phyloP scores from a whole-genome alignment of 306 rosid genomes.

The Corylus avellana region DNA sequence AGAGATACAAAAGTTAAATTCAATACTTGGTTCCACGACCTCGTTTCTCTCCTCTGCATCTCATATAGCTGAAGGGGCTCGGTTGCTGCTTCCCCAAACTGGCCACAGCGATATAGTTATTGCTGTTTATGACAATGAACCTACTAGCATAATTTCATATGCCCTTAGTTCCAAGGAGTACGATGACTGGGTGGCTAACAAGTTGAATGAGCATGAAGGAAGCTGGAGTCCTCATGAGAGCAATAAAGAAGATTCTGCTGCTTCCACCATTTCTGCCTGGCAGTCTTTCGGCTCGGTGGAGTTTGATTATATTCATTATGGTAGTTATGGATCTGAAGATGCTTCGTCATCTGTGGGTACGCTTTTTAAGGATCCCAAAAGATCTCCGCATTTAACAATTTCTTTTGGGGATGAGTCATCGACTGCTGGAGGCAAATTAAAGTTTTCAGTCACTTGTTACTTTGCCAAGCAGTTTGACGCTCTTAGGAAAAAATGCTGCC shows the following conservation, averaged over 20 bases:
- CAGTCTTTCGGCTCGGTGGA: conserved; percentile 66
- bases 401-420: conserved; percentile 74
- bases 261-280: conserved; percentile 75
- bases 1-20: conserved; percentile 69
- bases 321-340: conserved; percentile 79
- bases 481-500: conserved; percentile 87
- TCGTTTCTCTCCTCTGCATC: conserved; percentile 66
- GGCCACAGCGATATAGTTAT: conserved; percentile 59
- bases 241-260: conserved; percentile 53
- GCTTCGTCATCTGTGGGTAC: conserved; percentile 64
- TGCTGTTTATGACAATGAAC: conserved; percentile 93
- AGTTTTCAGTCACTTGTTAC: conserved; percentile 92
- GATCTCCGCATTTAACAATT: conserved; percentile 66
- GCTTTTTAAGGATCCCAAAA: conserved; percentile 66
- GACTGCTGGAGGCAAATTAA: conserved; percentile 69
- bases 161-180: conserved; percentile 84
- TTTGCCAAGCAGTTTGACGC: conserved; percentile 83
- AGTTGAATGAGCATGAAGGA: conserved; percentile 49
- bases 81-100: conserved; percentile 78
- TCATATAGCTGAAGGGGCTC: conserved; percentile 73
- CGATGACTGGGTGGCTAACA: conserved; percentile 73
- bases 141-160: conserved; percentile 86
- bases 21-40: conserved; percentile 56
- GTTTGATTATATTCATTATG: conserved; percentile 71
- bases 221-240: conserved; percentile 45